These are phyloP conservation scores for Malassezia yamatoensis DNA, from an alignment of 1,284 basidiomycete species.

Conservation along the genomic window DNA sequence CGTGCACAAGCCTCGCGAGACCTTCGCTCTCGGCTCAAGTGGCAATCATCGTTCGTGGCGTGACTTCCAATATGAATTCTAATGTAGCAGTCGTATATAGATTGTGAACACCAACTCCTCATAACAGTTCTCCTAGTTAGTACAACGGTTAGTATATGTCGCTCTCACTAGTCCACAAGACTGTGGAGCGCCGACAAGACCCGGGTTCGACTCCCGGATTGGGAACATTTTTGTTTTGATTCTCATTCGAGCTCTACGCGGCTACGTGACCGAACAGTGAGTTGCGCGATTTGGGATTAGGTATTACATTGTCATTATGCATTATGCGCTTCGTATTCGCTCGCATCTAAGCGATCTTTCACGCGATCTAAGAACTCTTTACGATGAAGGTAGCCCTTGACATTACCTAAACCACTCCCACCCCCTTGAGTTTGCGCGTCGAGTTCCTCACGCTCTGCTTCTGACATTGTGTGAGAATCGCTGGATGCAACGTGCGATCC, in stretches of 20 bases:
- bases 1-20: not conserved
- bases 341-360: constrained; percentile 22
- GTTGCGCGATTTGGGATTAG: no score
- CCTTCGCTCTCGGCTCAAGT: not conserved
- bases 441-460: constrained; percentile 37
- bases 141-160: constrained; percentile 24
- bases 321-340: constrained; percentile 12
- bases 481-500: not conserved
- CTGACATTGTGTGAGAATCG: constrained; percentile 17
- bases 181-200: constrained; percentile 21
- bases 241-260: no score
- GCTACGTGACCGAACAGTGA: no score
- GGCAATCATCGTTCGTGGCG: not conserved
- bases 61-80: no score
- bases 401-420: constrained; percentile 32
- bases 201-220: constrained; percentile 24
- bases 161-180: constrained; percentile 13
- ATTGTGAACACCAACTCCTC: no score
- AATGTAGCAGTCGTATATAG: no score
- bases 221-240: constrained; percentile 19
- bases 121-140: constrained; percentile 19
- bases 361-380: constrained; percentile 43
- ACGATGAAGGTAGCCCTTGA: constrained; percentile 43
- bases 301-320: not conserved
- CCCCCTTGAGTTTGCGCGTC: constrained; percentile 44